Evolutionary conservation across 2,329 filamentous ascomycete genomes (phyloP).

Genomic region (Colletotrichum eremochloae): DNA sequence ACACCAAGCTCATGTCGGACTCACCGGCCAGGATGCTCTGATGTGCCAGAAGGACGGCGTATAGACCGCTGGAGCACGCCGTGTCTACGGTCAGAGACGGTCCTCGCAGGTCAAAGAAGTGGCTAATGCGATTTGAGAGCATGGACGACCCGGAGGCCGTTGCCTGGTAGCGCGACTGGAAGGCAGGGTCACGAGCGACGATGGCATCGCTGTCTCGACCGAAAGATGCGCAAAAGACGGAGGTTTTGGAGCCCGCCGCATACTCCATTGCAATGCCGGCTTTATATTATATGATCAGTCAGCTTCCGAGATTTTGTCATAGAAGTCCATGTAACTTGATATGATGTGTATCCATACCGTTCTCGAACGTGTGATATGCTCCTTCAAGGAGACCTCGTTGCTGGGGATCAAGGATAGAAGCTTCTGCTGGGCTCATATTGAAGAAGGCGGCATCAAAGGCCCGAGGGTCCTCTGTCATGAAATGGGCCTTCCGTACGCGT

Average conservation of each 20-base stretch:
- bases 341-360: too few relatives aligned
- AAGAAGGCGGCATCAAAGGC: constrained; percentile 33
- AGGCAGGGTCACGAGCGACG: too few relatives aligned
- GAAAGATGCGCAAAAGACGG: too few relatives aligned
- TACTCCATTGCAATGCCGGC: too few relatives aligned
- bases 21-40: constrained; percentile 54
- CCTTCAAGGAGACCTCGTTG: constrained; percentile 64
- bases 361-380: constrained; percentile 64
- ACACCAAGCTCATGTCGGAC: constrained; percentile 48
- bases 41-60: constrained; percentile 67
- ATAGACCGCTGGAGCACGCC: constrained; percentile 68
- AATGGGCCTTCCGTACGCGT: background rate
- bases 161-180: too few relatives aligned
- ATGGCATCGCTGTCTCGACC: too few relatives aligned
- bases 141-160: too few relatives aligned
- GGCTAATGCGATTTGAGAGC: too few relatives aligned
- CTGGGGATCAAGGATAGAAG: constrained; percentile 59
- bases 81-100: constrained; percentile 71
- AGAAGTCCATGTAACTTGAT: too few relatives aligned
- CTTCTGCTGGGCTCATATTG: constrained; percentile 30
- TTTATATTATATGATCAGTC: too few relatives aligned
- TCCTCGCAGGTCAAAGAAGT: constrained; percentile 63
- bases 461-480: constrained; percentile 25
- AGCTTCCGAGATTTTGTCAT: too few relatives aligned
- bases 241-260: too few relatives aligned